Conservation (phyloP, 768 basidiomycete species). For the Multifurca ochricompacta region DNA sequence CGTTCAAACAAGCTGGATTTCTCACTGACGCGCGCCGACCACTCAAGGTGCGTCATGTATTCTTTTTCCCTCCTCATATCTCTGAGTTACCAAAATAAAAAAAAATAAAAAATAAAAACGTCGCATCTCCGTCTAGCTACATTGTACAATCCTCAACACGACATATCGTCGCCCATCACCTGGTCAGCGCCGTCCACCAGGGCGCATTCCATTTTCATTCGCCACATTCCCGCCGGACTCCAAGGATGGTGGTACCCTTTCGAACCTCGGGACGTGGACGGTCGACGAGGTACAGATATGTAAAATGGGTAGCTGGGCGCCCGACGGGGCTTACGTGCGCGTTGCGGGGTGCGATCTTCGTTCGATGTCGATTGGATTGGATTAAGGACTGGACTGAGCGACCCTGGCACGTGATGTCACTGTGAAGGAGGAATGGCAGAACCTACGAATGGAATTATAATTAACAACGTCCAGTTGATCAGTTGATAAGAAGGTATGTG, state of each 20-base stretch:
- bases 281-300: constrained; percentile 58
- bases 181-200: constrained; percentile 13
- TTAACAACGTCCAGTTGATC: neutral
- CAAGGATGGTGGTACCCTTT: too few relatives aligned
- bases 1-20: constrained; percentile 28
- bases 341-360: constrained; percentile 23
- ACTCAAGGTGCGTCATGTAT: constrained; percentile 28
- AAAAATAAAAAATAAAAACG: too few relatives aligned
- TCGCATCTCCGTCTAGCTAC: constrained; percentile 24
- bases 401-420: neutral
- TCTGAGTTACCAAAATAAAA: too few relatives aligned
- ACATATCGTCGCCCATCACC: constrained; percentile 27
- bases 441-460: too few relatives aligned
- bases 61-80: neutral
- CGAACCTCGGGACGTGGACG: constrained; percentile 46
- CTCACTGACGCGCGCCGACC: constrained; percentile 28
- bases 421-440: too few relatives aligned
- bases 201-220: constrained; percentile 38
- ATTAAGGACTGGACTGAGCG: neutral
- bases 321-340: constrained; percentile 51
- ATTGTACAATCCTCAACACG: constrained; percentile 34
- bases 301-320: constrained; percentile 61
- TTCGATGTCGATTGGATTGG: neutral
- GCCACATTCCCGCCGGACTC: neutral
- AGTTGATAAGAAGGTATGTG: too few relatives aligned